These are phyloP conservation scores for Papilionanthe hybrid DNA, from an alignment of 116 monocot genomes.

Conservation along the genomic window DNA sequence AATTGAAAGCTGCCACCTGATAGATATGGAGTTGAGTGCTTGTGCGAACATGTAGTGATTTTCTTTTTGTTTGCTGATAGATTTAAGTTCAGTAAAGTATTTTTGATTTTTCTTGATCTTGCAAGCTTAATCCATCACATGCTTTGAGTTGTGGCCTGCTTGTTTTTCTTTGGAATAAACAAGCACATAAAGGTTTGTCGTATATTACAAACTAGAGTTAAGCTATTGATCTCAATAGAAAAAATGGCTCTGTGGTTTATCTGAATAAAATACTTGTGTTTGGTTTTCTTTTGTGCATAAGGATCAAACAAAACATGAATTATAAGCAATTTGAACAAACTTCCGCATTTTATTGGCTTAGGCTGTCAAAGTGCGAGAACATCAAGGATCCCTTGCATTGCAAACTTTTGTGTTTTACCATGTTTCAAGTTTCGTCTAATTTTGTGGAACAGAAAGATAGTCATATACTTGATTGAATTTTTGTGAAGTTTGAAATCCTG, in stretches of 20 bases:
- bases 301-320: no score
- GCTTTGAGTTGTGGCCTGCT: background rate
- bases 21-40: no score
- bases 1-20: no score
- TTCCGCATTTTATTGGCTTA: no score
- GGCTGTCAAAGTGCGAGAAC: background rate
- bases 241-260: background rate
- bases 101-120: background rate
- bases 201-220: background rate
- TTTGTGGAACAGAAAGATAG: background rate
- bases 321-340: no score
- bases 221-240: background rate
- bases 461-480: background rate
- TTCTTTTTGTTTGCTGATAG: no score
- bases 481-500: background rate
- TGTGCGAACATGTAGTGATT: no score
- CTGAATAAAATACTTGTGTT: background rate
- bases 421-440: background rate
- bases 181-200: background rate
- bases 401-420: background rate
- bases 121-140: background rate
- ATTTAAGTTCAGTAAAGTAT: no score
- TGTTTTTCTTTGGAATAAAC: background rate
- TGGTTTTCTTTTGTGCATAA: background rate
- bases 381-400: background rate